Base-by-base conservation (phyloP, 805 yeast genomes). In the Wickerhamiella azyma region DNA sequence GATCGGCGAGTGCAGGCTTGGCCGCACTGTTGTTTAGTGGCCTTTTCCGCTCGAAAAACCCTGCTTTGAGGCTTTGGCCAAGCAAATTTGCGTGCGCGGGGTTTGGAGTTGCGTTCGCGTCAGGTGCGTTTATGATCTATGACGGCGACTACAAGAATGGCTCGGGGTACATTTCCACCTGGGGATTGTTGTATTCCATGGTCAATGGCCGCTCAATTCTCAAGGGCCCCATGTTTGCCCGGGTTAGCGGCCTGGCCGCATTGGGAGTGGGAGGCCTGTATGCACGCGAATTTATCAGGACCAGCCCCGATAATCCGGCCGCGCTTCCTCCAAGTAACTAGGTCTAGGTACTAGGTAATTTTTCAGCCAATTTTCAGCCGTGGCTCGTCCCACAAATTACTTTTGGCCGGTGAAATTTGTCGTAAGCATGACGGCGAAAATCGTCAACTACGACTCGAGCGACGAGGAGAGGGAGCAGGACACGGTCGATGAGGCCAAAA, bases 121-220 rank as follows among this genome's bases (percentile, higher is more conserved):
- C 53, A 17, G 60, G 60, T 17, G 46, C 60, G 10, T 53, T 28
- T 41, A 56, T 56, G 58, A 55, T 56, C 50, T 29, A 46, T 38
- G 60, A 56, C 48, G 58, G 58, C 36, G 60, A 56, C 50, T 50
- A 51, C 38, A 52, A 53, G 33, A 55, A 56, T 38, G 60, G 59
- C 14, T 49, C 60, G 7, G 60, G 60, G 5, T 56, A 54, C 46
- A 49, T 50, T 2, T 47, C 58, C 2, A 56, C 55, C 17, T 55
- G 59, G 59, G 51, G 57, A 11, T 46, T 53, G 18, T 49, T 55
- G 13, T 55, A 54, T 45, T 33, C 49, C 3, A 37, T 53, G 51
- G 55, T 55, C n/a, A 51, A 55, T 38, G 55, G 57, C 39, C 29
- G 24, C 18, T 37, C 17, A 19, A 26, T 42, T n/a, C 17, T 42